Evolutionary conservation across 2,329 filamentous ascomycete species (phyloP).

Genomic region (Pseudocercospora vitis): DNA sequence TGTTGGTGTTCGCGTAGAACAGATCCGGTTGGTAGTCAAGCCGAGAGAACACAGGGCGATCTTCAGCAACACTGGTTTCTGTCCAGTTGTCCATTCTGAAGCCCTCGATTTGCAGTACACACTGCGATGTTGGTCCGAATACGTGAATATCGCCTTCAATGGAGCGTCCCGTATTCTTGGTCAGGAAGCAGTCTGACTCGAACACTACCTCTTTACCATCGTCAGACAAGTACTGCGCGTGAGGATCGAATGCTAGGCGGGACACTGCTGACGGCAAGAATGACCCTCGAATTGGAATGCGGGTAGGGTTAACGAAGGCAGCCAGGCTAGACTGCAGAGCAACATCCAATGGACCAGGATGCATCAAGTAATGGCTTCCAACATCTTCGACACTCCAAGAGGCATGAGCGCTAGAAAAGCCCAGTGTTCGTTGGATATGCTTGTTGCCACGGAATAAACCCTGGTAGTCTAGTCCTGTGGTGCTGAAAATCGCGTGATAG

Average conservation of each 20-base stretch:
- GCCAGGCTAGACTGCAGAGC: slow-evolving; percentile 37
- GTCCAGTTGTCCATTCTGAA: slow-evolving; percentile 25
- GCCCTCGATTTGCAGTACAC: slow-evolving; percentile 22
- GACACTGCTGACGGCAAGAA: slow-evolving; percentile 21
- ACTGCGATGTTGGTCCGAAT: slow-evolving; percentile 25
- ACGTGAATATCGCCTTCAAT: slow-evolving; percentile 23
- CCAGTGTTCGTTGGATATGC: slow-evolving; percentile 18
- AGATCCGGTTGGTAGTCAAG: slow-evolving; percentile 21
- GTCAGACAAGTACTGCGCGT: slow-evolving; percentile 20
- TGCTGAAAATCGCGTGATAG: slow-evolving; percentile 22
- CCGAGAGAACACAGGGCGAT: slow-evolving; percentile 22
- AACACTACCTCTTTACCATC: slow-evolving; percentile 28
- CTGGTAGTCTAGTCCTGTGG: slow-evolving; percentile 23
- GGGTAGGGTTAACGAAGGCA: slow-evolving; percentile 33
- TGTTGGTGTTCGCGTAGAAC: slow-evolving; percentile 19
- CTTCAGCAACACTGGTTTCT: slow-evolving; percentile 16
- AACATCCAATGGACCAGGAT: slow-evolving; percentile 37
- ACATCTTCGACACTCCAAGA: slow-evolving; percentile 24
- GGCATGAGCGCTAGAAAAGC: slow-evolving; percentile 20
- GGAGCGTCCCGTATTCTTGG: slow-evolving; percentile 22
- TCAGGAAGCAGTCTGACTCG: slow-evolving; percentile 24
- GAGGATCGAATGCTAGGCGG: slow-evolving; percentile 22
- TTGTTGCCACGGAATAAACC: slow-evolving; percentile 25
- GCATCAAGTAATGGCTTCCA: slow-evolving; percentile 24
- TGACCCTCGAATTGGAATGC: slow-evolving; percentile 23